A percentile compares a stretch with the other conserved stretches of the same genome.
These are phyloP conservation scores for Lagenaria siceraria DNA, from an alignment of 306 rosid species.

Conservation along the genomic window DNA sequence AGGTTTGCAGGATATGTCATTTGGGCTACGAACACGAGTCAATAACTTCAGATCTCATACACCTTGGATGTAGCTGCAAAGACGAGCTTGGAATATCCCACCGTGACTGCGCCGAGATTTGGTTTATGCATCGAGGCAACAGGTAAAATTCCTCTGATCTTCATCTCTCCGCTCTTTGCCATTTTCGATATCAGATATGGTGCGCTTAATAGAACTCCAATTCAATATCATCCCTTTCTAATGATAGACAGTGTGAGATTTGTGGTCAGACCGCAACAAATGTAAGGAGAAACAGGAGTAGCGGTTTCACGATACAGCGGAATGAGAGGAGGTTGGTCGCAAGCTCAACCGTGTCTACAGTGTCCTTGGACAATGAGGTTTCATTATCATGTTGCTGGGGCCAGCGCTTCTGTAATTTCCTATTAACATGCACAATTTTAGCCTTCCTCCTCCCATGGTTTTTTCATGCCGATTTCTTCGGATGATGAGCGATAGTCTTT, in stretches of 20 bases:
- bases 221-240: not conserved
- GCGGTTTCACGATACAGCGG: not conserved
- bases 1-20: slow-evolving; percentile 21
- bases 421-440: slow-evolving; percentile 10
- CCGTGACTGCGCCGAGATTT: slow-evolving; percentile 14
- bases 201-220: not conserved
- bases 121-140: slow-evolving; percentile 13
- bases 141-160: slow-evolving; percentile 1
- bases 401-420: not conserved
- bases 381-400: slow-evolving; percentile 5
- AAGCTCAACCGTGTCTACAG: not conserved
- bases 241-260: slow-evolving; percentile 14
- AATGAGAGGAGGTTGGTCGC: not conserved
- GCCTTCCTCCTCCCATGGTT: slow-evolving; percentile 13
- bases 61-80: slow-evolving; percentile 20
- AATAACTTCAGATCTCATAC: not conserved
- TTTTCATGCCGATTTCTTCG: not conserved
- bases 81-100: slow-evolving; percentile 18
- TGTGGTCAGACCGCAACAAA: slow-evolving; percentile 18
- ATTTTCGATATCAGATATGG: not conserved
- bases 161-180: not conserved
- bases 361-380: not conserved
- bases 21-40: not conserved
- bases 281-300: not conserved
- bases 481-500: not conserved